Evolutionary conservation across 108 stramenopile species (phyloP).

Genomic region (Seminavis robusta): DNA sequence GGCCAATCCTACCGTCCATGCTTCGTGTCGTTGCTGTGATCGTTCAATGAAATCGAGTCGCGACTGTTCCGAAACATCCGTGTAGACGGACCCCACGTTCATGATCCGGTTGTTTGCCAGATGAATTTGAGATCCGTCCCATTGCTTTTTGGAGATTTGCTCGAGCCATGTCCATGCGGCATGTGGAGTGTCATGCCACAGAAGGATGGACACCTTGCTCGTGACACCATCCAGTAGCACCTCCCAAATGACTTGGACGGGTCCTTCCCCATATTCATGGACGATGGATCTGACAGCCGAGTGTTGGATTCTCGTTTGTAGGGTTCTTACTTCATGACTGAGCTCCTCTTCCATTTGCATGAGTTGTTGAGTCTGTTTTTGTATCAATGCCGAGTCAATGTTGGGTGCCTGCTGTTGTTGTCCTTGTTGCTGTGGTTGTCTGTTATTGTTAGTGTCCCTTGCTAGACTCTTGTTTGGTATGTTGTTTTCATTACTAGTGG

Average conservation of each 20-base stretch:
- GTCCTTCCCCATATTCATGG: slow-evolving; percentile 36
- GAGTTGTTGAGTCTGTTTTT: slow-evolving; percentile 31
- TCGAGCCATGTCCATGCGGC: slow-evolving; percentile 50
- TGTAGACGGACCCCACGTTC: slow-evolving; percentile 2
- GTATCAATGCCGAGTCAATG: slow-evolving; percentile 24
- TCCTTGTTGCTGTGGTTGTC: no score
- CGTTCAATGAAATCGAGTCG: slow-evolving; percentile 44
- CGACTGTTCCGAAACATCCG: not conserved
- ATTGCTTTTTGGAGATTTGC: slow-evolving; percentile 37
- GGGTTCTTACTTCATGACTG: slow-evolving; percentile 26
- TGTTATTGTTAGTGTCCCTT: not conserved
- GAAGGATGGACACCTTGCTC: slow-evolving; percentile 30
- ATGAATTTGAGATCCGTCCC: slow-evolving; percentile 39
- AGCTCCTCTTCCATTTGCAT: slow-evolving; percentile 42
- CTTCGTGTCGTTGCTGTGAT: slow-evolving; percentile 26
- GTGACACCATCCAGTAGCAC: no score
- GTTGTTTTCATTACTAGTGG: no score
- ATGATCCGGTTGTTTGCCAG: no score
- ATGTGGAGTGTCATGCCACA: slow-evolving; percentile 53
- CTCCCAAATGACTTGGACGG: slow-evolving; percentile 43
- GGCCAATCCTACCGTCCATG: slow-evolving; percentile 47
- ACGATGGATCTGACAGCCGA: slow-evolving; percentile 31
- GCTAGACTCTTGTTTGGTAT: no score
- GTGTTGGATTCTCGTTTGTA: slow-evolving; percentile 42
- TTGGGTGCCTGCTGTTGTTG: slow-evolving; percentile 6